A percentile compares a stretch with the other conserved stretches of the same genome.
Conservation (phyloP, 352 stramenopile genomes). For the Globisporangium heterothallicum region DNA sequence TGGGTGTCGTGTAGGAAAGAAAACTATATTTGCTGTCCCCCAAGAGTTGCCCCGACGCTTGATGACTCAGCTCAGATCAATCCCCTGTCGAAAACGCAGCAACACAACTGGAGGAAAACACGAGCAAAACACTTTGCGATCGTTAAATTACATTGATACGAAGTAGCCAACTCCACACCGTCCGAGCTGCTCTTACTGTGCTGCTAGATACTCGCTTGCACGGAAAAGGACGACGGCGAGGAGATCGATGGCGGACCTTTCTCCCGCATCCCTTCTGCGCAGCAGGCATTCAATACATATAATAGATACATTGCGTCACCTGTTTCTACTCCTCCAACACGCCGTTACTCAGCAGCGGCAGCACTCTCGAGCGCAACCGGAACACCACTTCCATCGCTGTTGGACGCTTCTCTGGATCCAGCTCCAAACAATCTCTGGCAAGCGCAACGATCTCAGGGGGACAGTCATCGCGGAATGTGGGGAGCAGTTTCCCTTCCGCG, state of each 20-base stretch:
- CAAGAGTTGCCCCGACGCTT: not conserved
- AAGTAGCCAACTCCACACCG: not conserved
- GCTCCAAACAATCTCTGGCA: constrained; percentile 50
- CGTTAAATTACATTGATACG: not conserved
- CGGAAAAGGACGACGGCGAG: not conserved
- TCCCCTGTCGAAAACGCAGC: too few species aligned
- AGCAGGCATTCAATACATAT: constrained; percentile 4
- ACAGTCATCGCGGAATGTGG: constrained; percentile 65
- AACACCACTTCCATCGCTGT: constrained; percentile 69
- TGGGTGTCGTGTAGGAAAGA: too few species aligned
- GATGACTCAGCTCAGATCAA: too few species aligned
- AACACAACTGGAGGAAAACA: too few species aligned
- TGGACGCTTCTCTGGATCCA: constrained; percentile 53
- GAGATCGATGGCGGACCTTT: not conserved
- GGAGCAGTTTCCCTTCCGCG: constrained; percentile 66
- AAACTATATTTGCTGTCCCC: not conserved
- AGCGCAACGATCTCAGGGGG: constrained; percentile 45
- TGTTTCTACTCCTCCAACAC: not conserved
- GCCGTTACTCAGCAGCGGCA: constrained; percentile 21
- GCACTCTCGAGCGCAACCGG: constrained; percentile 50
- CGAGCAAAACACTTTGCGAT: too few species aligned
- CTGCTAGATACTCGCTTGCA: not conserved
- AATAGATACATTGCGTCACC: constrained; percentile 8
- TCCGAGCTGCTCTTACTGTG: not conserved
- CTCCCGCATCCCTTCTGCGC: not conserved